These are phyloP conservation scores for Cercospora sp. DNA, from an alignment of 2,329 filamentous ascomycete species.

Conservation along the genomic window DNA sequence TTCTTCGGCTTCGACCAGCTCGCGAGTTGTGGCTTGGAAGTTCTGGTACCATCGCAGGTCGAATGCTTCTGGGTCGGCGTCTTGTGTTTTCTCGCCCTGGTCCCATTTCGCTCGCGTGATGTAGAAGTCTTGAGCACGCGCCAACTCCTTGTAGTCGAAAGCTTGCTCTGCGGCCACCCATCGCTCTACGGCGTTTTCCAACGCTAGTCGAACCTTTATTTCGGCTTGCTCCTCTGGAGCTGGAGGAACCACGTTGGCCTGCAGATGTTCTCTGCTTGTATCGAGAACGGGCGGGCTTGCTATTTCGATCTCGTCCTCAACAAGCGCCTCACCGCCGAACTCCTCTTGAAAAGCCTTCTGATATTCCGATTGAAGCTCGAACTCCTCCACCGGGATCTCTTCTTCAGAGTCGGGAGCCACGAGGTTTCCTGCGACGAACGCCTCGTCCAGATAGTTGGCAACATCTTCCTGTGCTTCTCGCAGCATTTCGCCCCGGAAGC, in stretches of 20 bases:
- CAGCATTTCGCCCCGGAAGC: neutral
- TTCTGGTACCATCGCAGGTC: neutral
- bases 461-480: neutral
- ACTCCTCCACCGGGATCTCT: neutral
- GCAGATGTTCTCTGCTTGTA: neutral
- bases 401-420: neutral
- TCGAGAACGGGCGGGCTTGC: neutral
- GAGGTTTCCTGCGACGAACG: neutral
- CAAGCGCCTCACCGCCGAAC: neutral
- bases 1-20: neutral
- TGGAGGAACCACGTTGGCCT: neutral
- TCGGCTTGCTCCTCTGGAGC: neutral
- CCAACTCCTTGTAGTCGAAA: neutral
- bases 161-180: neutral
- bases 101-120: neutral
- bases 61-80: neutral
- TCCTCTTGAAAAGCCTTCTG: neutral
- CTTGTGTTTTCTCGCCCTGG: neutral
- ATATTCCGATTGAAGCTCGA: neutral
- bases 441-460: neutral
- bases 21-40: neutral
- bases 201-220: neutral
- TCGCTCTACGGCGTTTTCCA: neutral
- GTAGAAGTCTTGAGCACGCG: neutral
- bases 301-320: neutral